Conservation (phyloP, 2,329 filamentous ascomycete species). For the Ophiostoma quercus region DNA sequence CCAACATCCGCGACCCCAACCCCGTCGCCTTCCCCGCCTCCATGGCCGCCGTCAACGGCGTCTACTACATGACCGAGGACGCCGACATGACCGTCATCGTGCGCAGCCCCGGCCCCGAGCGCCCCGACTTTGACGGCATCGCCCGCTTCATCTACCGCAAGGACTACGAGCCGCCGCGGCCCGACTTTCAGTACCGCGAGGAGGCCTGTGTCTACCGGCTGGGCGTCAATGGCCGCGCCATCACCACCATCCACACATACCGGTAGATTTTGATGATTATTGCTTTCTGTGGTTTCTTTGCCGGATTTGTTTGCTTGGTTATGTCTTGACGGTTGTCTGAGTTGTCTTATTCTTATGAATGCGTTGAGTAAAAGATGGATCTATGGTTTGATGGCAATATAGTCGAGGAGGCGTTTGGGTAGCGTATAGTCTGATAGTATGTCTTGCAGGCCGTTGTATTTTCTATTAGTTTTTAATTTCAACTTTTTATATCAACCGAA, state of each 20-base stretch:
- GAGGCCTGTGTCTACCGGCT: slow-evolving; percentile 21
- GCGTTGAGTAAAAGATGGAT: too few species aligned
- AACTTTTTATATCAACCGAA: too few species aligned
- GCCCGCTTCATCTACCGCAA: slow-evolving; percentile 22
- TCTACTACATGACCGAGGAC: slow-evolving; percentile 20
- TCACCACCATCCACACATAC: slow-evolving; percentile 11
- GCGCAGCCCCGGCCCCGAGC: slow-evolving; percentile 10
- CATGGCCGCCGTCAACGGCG: slow-evolving; percentile 19
- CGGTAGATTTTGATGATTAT: background rate
- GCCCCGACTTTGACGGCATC: slow-evolving; percentile 23
- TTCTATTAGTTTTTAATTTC: too few species aligned
- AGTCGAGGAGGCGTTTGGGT: background rate
- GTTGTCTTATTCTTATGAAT: too few species aligned
- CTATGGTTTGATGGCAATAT: too few species aligned
- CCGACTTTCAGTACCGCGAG: background rate
- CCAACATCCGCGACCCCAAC: slow-evolving; percentile 16
- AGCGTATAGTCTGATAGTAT: background rate
- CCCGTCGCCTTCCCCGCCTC: slow-evolving; percentile 16
- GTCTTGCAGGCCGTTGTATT: too few species aligned
- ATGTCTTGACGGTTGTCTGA: too few species aligned
- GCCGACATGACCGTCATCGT: slow-evolving; percentile 25
- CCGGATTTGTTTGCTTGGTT: too few species aligned
- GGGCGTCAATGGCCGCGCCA: slow-evolving; percentile 16
- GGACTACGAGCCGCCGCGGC: slow-evolving; percentile 17
- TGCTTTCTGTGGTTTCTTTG: background rate